Base-by-base conservation (phyloP, 495 filamentous ascomycete species). In the Trichoderma orchidacearum region DNA sequence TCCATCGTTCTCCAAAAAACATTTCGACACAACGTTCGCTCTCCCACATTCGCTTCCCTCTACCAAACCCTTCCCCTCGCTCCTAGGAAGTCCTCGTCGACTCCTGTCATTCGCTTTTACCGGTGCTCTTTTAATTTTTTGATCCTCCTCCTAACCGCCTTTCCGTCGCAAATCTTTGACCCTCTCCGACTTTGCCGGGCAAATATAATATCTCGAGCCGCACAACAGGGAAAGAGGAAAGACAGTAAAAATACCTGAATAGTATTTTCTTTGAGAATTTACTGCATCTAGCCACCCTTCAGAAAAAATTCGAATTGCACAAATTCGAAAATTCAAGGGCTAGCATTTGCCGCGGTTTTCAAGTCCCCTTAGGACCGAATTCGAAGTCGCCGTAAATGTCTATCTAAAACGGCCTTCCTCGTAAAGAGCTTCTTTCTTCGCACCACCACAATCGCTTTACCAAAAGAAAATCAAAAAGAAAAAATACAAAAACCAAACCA, bases 71-170 rank as follows among this genome's bases (percentile, higher is more conserved):
- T 61, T 64, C 66, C 70, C 63, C 60, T 52, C 61, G 60, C 64
- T 63, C 63, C 61, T 64, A 77, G 78, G 78, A 80, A 79, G 76
- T 77, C 78, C 78, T 81, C 77, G 78, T 75, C 66, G 78, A 71
- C 77, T 81, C 78, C 78, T 80, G 75, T 80, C 78, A 78, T 75
- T 81, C 76, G 76, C 77, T 80, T 75, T 72, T 51, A 18, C 60
- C 61, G 64, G 68, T 74, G 72, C 63, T 66, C 69, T 64, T 68
- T 67, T 68, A n/a, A 70, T 68, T 62, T 66, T 66, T 70, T 68
- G 67, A 65, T 63, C 30, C 28, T 21, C 32, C 30, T 23, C 13
- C 13, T 18, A 7, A 17, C 31, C 9, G 21, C 23, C 23, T 5
- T 18, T 53, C 28, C 30, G 51, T 30, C 51, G 28, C 28, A 53